Evolutionary conservation across 805 yeast genomes (phyloP).

Genomic region (Martiniozyma abietophila): DNA sequence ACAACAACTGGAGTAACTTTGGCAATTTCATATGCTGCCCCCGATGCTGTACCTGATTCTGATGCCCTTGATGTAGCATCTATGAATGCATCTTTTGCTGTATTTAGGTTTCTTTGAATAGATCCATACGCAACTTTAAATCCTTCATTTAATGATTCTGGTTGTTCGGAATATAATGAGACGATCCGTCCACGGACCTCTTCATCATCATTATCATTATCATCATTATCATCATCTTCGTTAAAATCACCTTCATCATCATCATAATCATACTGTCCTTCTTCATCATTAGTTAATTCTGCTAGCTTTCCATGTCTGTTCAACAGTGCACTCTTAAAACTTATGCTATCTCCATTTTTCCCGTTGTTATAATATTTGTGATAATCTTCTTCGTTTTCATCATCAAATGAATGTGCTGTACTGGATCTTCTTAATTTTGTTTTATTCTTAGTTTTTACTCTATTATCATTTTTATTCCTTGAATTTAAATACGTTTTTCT

Average conservation of each 20-base stretch:
- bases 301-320: too few species aligned
- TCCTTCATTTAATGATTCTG: slow-evolving; percentile 62
- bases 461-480: too few species aligned
- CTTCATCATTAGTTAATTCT: slow-evolving; percentile 15
- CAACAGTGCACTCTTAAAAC: too few species aligned
- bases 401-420: slow-evolving; percentile 17
- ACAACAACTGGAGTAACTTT: slow-evolving; percentile 74
- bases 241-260: slow-evolving; percentile 22
- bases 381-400: slow-evolving; percentile 28
- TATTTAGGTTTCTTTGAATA: slow-evolving; percentile 53
- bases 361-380: slow-evolving; percentile 4
- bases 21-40: slow-evolving; percentile 57
- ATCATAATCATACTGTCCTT: slow-evolving; percentile 7
- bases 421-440: slow-evolving; percentile 5
- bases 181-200: slow-evolving; percentile 29
- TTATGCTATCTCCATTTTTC: slow-evolving; percentile 5
- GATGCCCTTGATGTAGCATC: slow-evolving; percentile 54
- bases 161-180: slow-evolving; percentile 82
- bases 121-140: slow-evolving; percentile 65
- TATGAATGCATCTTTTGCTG: slow-evolving; percentile 56
- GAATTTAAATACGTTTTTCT: slow-evolving; percentile 31
- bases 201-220: slow-evolving; percentile 19
- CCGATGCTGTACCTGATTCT: slow-evolving; percentile 57
- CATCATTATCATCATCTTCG: slow-evolving; percentile 21
- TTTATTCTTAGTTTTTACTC: too few species aligned